phyloP scores from a whole-genome alignment of 495 filamentous ascomycete species.

The Aspergillus baeticus region DNA sequence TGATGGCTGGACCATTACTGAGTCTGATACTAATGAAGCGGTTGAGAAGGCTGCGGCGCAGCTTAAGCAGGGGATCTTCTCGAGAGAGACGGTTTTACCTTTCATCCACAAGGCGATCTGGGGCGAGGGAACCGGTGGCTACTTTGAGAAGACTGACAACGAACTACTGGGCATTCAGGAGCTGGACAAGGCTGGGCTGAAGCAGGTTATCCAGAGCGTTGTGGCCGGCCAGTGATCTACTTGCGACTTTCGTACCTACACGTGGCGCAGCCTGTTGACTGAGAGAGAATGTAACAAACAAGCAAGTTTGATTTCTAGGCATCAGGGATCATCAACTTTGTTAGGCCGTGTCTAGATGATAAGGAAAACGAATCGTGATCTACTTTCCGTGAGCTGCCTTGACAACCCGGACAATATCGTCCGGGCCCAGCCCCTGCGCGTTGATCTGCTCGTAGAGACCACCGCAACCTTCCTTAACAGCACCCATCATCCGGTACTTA shows the following conservation, averaged over 20 bases:
- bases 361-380: no score
- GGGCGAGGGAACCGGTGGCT: not conserved
- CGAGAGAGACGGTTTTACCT: not conserved
- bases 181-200: not conserved
- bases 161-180: not conserved
- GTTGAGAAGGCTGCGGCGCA: not conserved
- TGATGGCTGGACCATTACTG: not conserved
- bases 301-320: no score
- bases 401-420: constrained; percentile 25
- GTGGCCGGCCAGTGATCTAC: not conserved
- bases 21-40: not conserved
- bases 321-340: no score
- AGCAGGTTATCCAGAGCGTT: not conserved
- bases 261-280: no score
- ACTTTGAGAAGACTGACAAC: not conserved
- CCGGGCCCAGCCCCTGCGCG: constrained; percentile 35
- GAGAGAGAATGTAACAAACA: no score
- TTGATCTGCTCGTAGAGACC: constrained; percentile 40
- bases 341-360: no score
- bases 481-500: constrained; percentile 35
- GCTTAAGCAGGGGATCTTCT: not conserved
- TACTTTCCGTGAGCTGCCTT: constrained; percentile 29
- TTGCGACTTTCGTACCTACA: no score
- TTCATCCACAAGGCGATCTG: not conserved
- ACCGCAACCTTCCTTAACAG: constrained; percentile 37